phyloP scores from a whole-genome alignment of 306 rosid genomes.

The Cicer judaicum region DNA sequence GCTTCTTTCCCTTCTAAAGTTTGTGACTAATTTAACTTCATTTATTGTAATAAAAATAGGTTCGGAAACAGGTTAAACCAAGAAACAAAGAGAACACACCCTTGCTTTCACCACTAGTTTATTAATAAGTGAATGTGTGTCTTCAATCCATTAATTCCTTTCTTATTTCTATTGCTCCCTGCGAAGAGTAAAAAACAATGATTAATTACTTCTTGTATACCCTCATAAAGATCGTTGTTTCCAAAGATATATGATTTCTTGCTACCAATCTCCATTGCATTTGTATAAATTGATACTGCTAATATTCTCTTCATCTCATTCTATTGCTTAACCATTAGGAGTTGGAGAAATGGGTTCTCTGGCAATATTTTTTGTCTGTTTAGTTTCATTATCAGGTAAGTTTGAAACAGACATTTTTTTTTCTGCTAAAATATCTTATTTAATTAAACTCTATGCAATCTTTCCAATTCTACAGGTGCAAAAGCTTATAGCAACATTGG shows the following conservation, averaged over 20 bases:
- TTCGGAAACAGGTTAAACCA: neutral
- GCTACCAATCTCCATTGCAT: slow-evolving; percentile 7
- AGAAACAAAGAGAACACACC: slow-evolving; percentile 34
- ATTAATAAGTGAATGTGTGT: neutral
- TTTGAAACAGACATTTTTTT: slow-evolving; percentile 10
- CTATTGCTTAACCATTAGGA: slow-evolving; percentile 11
- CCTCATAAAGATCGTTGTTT: slow-evolving; percentile 52
- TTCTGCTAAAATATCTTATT: neutral
- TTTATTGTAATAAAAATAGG: slow-evolving; percentile 26
- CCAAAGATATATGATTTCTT: slow-evolving; percentile 21
- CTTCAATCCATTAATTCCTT: slow-evolving; percentile 11
- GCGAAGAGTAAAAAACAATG: neutral
- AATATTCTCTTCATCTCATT: neutral
- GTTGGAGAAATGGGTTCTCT: slow-evolving; percentile 47
- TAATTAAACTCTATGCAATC: neutral
- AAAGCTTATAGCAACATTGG: slow-evolving; percentile 64
- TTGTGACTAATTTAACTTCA: slow-evolving; percentile 37
- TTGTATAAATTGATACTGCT: slow-evolving; percentile 40
- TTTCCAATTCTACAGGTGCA: slow-evolving; percentile 50
- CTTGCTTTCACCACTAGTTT: slow-evolving; percentile 34
- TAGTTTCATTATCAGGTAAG: slow-evolving; percentile 59
- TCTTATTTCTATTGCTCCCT: slow-evolving; percentile 2
- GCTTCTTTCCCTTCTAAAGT: slow-evolving; percentile 37
- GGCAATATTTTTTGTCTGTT: slow-evolving; percentile 45
- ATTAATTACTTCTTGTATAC: neutral